Conservation (phyloP, 164 flowering plant species). For the Magnolia sinica region DNA sequence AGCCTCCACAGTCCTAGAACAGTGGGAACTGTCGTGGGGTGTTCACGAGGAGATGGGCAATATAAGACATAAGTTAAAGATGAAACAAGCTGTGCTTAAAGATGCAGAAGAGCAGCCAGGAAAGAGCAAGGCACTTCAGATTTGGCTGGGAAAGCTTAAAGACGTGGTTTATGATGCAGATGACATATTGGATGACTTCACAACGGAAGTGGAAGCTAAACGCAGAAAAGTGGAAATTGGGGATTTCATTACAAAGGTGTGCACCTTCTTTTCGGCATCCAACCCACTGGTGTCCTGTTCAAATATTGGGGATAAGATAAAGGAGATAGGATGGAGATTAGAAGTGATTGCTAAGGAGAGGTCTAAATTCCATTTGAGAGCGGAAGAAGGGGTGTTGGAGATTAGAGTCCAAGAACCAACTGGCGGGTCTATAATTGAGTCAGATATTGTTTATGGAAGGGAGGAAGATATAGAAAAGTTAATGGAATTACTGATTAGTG, state of each 20-base stretch:
- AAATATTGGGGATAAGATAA: not conserved
- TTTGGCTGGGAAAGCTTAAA: too few relatives aligned
- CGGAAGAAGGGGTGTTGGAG: not conserved
- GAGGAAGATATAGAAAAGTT: too few relatives aligned
- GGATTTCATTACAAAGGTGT: not conserved
- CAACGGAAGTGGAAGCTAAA: not conserved
- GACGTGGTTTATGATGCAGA: not conserved
- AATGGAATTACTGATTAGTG: too few relatives aligned
- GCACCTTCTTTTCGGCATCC: not conserved
- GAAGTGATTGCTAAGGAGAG: too few relatives aligned
- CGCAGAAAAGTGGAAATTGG: not conserved
- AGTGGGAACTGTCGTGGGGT: not conserved
- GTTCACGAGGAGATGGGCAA: not conserved
- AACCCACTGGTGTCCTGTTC: not conserved
- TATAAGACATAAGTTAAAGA: not conserved
- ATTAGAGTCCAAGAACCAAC: not conserved
- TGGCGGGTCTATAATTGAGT: not conserved
- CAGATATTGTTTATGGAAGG: too few relatives aligned
- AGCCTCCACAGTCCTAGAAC: too few relatives aligned
- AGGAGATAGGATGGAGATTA: too few relatives aligned
- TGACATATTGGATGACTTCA: slow-evolving; percentile 6
- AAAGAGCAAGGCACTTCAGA: too few relatives aligned
- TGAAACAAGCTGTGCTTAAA: too few relatives aligned
- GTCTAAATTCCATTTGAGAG: not conserved
- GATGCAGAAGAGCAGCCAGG: too few relatives aligned